Evolutionary conservation across 78 protist species (phyloP).

Genomic region (Polysphondylium violaceum): DNA sequence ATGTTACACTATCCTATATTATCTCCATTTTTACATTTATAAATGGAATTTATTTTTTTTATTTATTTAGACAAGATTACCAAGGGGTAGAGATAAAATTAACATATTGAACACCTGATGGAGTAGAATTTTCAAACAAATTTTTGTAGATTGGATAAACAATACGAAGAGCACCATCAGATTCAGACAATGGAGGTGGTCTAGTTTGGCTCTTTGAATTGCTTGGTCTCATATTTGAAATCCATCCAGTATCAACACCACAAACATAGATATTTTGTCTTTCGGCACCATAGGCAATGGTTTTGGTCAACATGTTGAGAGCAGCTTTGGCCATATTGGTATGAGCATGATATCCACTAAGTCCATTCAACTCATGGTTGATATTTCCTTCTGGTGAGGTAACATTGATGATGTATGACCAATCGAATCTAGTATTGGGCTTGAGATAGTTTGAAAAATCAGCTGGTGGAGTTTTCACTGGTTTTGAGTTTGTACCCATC

Average conservation of each 20-base stretch:
- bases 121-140: neutral
- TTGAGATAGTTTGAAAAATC: neutral
- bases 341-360: constrained; percentile 92
- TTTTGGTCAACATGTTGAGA: constrained; percentile 97
- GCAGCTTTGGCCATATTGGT: constrained; percentile 97
- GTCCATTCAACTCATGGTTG: constrained; percentile 63
- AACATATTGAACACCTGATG: neutral
- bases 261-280: constrained; percentile 85
- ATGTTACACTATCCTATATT: too few species aligned
- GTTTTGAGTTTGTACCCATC: constrained; percentile 22
- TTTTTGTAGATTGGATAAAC: constrained; percentile 88
- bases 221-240: constrained; percentile 62
- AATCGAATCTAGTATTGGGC: neutral
- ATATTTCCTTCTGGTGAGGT: constrained; percentile 94
- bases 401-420: constrained; percentile 92
- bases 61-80: too few species aligned
- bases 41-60: too few species aligned
- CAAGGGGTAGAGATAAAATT: neutral
- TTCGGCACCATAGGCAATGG: constrained; percentile 82
- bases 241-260: constrained; percentile 87
- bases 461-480: neutral
- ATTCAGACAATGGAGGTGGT: constrained; percentile 89
- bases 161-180: constrained; percentile 95
- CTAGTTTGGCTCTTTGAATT: neutral
- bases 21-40: too few species aligned